These are phyloP conservation scores for Ophiostoma australiae DNA, from an alignment of 2,329 filamentous ascomycete species.

Conservation along the genomic window DNA sequence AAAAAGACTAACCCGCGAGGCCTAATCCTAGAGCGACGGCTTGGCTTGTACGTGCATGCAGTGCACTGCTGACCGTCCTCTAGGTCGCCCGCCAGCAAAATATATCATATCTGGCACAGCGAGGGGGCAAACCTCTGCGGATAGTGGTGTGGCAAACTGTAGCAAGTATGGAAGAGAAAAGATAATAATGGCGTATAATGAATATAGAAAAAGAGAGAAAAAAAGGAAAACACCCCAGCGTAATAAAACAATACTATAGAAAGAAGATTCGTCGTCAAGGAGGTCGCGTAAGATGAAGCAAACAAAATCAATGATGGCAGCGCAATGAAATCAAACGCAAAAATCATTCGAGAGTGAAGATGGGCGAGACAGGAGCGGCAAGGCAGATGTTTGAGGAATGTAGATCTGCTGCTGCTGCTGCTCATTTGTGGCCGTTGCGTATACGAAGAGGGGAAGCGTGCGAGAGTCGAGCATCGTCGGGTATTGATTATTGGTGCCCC, in stretches of 20 bases:
- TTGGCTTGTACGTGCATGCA: background rate
- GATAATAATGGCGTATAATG: background rate
- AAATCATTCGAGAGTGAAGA: slow-evolving; percentile 11
- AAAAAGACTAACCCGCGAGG: background rate
- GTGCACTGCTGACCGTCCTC: background rate
- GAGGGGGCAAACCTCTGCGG: background rate
- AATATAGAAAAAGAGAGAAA: background rate
- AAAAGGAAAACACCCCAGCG: slow-evolving; percentile 12
- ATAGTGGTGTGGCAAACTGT: slow-evolving; percentile 6
- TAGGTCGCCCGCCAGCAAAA: background rate
- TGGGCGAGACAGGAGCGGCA: background rate
- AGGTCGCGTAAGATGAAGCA: background rate
- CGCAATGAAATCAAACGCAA: background rate
- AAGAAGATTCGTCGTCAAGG: background rate
- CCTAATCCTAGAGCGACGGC: background rate
- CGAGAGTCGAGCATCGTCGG: background rate
- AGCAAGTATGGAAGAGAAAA: background rate
- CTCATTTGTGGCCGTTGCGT: background rate
- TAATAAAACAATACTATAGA: background rate
- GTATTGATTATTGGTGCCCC: background rate
- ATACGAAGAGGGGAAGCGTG: background rate
- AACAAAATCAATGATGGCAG: background rate
- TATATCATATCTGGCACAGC: background rate
- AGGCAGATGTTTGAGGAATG: background rate
- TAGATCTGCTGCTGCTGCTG: background rate